Percentiles rank a stretch among this genome's conserved stretches.
Conservation (phyloP, 73 alveolate species). For the Paraurostyla sp. region DNA sequence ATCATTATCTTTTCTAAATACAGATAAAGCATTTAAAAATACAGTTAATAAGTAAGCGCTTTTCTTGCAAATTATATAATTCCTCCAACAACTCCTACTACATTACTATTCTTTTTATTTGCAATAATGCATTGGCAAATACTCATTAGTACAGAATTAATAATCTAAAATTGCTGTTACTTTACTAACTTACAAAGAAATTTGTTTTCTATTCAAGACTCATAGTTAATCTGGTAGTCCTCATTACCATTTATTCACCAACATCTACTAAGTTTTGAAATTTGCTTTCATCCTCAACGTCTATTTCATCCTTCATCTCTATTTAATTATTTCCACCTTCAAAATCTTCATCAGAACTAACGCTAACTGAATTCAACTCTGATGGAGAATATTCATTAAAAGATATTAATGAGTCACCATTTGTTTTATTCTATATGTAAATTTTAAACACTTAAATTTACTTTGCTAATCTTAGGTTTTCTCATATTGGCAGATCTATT, state of each 20-base stretch:
- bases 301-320: not conserved
- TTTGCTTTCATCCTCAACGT: not conserved
- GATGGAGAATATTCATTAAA: conserved; percentile 23
- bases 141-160: conserved; percentile 54
- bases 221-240: conserved; percentile 26
- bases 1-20: conserved; percentile 27
- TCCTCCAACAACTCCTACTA: conserved; percentile 31
- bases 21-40: not conserved
- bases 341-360: conserved; percentile 39
- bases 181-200: conserved; percentile 5
- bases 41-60: conserved; percentile 39
- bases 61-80: not conserved
- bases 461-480: not conserved
- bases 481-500: not conserved
- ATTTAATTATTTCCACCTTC: conserved; percentile 10
- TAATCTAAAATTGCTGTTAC: conserved; percentile 4
- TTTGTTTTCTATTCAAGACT: conserved; percentile 11
- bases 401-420: not conserved
- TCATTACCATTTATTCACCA: not conserved
- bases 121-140: not conserved
- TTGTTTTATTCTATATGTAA: not conserved
- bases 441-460: no score
- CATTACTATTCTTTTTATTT: not conserved
- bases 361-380: no score
- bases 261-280: not conserved